phyloP scores from a whole-genome alignment of 257 asterid species.

The Solanum habrochaites region DNA sequence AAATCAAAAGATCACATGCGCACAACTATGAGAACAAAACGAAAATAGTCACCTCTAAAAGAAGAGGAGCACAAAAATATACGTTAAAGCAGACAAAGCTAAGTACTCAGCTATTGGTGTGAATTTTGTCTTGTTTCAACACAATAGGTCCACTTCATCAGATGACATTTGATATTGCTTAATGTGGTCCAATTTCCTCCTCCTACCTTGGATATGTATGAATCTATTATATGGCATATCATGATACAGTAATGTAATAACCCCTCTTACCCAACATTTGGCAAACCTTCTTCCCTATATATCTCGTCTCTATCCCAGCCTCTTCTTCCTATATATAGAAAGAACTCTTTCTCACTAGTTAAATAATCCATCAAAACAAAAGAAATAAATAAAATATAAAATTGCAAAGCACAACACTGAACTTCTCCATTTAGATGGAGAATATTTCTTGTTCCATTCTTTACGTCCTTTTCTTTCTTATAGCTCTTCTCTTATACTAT shows the following conservation, averaged over 20 bases:
- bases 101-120: not conserved
- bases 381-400: not conserved
- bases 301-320: not conserved
- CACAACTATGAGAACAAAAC: not conserved
- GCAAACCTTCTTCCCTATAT: not conserved
- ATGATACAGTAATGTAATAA: not conserved
- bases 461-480: slow-evolving; percentile 37
- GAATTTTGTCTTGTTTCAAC: not conserved
- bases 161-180: not conserved
- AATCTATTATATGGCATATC: not conserved
- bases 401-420: not conserved
- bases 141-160: not conserved
- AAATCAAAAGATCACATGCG: not conserved
- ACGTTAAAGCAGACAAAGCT: not conserved
- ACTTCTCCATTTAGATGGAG: slow-evolving; percentile 6
- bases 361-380: not conserved
- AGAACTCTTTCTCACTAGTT: not conserved
- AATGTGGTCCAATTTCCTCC: not conserved
- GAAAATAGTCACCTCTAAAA: not conserved
- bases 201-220: not conserved
- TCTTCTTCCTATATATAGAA: slow-evolving; percentile 13
- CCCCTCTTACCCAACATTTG: not conserved
- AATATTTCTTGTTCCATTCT: not conserved
- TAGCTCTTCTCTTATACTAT: slow-evolving; percentile 22
- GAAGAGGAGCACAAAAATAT: not conserved